Conservation (phyloP, 225 moss, liverwort and hornwort species). For the Rhytidiadelphus loreus region DNA sequence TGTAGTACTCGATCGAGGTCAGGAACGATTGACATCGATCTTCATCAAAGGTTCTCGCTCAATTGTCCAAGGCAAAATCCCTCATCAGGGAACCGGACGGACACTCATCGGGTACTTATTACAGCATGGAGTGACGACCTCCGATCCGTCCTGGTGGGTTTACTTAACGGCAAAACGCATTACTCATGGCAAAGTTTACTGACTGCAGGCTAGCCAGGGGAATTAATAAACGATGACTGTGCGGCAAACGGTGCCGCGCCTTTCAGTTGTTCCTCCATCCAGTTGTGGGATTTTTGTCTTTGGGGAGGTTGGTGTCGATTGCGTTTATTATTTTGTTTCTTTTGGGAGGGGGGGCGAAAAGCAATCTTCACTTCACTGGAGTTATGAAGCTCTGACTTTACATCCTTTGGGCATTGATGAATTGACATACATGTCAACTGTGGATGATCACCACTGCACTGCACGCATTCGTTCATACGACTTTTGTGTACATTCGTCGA, state of each 20-base stretch:
- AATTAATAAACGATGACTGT: neutral
- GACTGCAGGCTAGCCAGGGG: too few species aligned
- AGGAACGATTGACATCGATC: neutral
- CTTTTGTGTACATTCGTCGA: too few species aligned
- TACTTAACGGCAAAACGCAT: neutral
- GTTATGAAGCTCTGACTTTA: neutral
- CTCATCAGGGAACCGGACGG: neutral
- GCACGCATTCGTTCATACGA: neutral
- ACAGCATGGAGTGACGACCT: neutral
- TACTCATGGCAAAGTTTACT: neutral
- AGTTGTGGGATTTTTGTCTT: neutral
- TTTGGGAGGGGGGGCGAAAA: too few species aligned
- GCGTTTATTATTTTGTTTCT: neutral
- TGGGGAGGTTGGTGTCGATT: neutral
- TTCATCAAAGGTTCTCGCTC: neutral
- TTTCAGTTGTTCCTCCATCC: neutral
- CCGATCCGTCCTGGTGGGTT: neutral
- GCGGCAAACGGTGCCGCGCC: neutral
- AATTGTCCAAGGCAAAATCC: neutral
- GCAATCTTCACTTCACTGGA: neutral
- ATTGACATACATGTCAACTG: neutral
- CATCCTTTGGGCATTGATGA: neutral
- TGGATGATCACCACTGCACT: too few species aligned
- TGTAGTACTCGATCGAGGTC: neutral
- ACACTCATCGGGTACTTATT: neutral